These are phyloP conservation scores for Physcomitrium patens DNA, from an alignment of 225 moss, liverwort and hornwort genomes.

Conservation along the genomic window DNA sequence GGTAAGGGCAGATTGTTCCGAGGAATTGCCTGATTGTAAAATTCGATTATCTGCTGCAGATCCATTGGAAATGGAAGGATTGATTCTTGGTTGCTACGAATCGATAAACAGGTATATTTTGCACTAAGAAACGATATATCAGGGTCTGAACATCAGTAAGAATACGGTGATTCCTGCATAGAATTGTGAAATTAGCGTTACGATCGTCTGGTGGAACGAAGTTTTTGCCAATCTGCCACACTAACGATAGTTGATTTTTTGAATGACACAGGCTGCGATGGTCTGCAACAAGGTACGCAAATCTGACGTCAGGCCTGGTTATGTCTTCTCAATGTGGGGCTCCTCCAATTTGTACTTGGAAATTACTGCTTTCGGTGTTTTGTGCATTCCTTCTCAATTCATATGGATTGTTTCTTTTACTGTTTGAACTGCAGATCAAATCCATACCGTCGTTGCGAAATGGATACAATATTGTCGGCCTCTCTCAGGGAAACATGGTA, in stretches of 20 bases:
- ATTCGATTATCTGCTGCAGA: constrained; percentile 3
- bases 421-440: constrained; percentile 44
- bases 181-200: not conserved
- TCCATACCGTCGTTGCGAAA: constrained; percentile 44
- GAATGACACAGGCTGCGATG: too few species aligned
- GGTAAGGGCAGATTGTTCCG: not conserved
- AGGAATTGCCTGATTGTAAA: not conserved
- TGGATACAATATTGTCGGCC: constrained; percentile 74
- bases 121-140: not conserved
- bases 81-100: constrained; percentile 21
- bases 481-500: constrained; percentile 70
- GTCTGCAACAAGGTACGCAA: too few species aligned
- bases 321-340: too few species aligned
- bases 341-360: too few species aligned
- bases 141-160: not conserved
- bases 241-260: too few species aligned
- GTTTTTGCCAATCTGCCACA: too few species aligned
- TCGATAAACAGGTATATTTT: constrained; percentile 22
- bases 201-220: too few species aligned
- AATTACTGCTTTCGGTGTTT: too few species aligned
- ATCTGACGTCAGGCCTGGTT: too few species aligned
- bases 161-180: too few species aligned
- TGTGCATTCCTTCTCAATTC: too few species aligned
- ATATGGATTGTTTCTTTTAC: not conserved
- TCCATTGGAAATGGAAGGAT: constrained; percentile 19